Percentiles rank a stretch among this genome's conserved stretches.
Conservation (phyloP, 2,329 filamentous ascomycete genomes). For the Diplodia intermedia region DNA sequence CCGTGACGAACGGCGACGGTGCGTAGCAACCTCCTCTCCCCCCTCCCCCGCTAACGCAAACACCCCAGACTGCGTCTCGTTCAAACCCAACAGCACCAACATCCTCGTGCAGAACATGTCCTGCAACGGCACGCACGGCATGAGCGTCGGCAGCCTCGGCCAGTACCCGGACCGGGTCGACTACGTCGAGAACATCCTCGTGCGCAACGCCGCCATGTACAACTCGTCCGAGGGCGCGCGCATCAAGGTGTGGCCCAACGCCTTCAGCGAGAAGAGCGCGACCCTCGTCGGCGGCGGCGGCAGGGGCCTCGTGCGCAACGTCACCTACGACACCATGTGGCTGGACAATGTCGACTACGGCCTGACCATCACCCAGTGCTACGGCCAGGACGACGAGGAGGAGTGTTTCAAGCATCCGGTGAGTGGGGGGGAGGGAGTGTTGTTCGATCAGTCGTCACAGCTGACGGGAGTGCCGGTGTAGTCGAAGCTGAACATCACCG, state of each 20-base stretch:
- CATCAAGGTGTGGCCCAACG: conserved; percentile 76
- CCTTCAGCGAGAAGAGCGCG: conserved; percentile 59
- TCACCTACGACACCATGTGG: conserved; percentile 69
- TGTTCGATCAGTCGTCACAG: background rate
- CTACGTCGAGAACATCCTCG: conserved; percentile 70
- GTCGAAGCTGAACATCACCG: conserved; percentile 61
- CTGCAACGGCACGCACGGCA: conserved; percentile 75
- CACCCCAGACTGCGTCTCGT: conserved; percentile 66
- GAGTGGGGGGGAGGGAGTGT: background rate
- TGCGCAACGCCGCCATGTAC: conserved; percentile 48
- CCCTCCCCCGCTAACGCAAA: background rate
- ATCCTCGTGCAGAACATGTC: conserved; percentile 70
- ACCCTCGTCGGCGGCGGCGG: conserved; percentile 14
- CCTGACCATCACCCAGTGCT: conserved; percentile 69
- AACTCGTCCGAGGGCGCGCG: conserved; percentile 66
- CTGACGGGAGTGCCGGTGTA: conserved; percentile 47
- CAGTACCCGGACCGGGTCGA: conserved; percentile 70
- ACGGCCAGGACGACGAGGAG: conserved; percentile 67
- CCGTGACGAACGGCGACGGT: conserved; percentile 68
- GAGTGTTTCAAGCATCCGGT: conserved; percentile 25
- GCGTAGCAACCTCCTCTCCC: background rate
- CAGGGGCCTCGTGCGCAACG: conserved; percentile 65
- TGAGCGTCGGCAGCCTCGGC: conserved; percentile 72
- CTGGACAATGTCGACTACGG: conserved; percentile 69
- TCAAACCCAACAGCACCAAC: conserved; percentile 76